These are phyloP conservation scores for Neurospora sp. DNA, from an alignment of 495 filamentous ascomycete species.

Conservation along the genomic window DNA sequence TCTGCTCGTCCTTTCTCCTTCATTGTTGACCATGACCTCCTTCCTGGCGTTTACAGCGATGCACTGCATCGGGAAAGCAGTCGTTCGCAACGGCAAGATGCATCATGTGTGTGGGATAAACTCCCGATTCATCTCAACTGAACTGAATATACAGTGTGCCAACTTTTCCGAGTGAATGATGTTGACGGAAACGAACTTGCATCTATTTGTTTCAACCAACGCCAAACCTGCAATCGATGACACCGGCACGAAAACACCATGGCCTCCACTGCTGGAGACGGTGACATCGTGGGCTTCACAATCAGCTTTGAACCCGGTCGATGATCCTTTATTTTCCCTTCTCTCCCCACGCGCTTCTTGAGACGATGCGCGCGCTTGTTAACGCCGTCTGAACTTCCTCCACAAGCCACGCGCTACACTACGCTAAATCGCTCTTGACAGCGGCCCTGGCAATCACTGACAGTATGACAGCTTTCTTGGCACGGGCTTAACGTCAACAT, in stretches of 20 bases:
- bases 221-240: background rate
- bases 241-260: background rate
- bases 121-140: background rate
- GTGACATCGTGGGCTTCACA: background rate
- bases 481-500: background rate
- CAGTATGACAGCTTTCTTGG: background rate
- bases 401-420: background rate
- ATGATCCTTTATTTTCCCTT: background rate
- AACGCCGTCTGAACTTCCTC: background rate
- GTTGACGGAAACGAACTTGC: background rate
- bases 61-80: background rate
- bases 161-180: background rate
- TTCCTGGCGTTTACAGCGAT: background rate
- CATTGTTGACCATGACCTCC: background rate
- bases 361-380: background rate
- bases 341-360: background rate
- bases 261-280: background rate
- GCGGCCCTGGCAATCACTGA: background rate
- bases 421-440: background rate
- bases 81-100: background rate
- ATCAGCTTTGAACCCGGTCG: background rate
- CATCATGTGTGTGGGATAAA: background rate
- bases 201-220: background rate
- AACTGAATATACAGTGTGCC: background rate
- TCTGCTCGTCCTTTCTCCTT: background rate